Conservation (phyloP, 1,284 basidiomycete species). For the Ganoderma sinense region DNA sequence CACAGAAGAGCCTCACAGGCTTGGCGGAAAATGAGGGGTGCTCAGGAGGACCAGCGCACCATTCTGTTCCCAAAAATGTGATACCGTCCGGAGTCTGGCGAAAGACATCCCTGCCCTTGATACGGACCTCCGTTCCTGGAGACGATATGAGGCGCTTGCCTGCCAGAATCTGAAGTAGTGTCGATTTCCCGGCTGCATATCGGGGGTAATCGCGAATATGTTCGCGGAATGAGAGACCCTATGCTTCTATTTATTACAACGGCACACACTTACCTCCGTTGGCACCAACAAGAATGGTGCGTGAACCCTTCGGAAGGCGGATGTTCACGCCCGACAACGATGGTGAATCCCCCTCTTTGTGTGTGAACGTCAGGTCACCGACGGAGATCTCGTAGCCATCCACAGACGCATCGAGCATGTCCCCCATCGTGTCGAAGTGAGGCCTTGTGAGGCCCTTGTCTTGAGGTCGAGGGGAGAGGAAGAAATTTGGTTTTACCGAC, state of each 20-base stretch:
- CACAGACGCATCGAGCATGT: conserved; percentile 11
- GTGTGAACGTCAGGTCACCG: conserved; percentile 68
- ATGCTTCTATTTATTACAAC: neutral
- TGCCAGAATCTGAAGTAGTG: conserved; percentile 92
- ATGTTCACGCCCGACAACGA: conserved; percentile 76
- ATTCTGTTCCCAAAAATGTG: conserved; percentile 93
- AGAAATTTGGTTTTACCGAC: neutral
- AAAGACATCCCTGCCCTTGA: conserved; percentile 90
- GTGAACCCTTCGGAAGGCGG: conserved; percentile 72
- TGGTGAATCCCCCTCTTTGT: conserved; percentile 49
- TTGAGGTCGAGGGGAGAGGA: neutral
- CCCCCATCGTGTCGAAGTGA: neutral
- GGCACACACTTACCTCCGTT: conserved; percentile 78
- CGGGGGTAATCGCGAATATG: neutral
- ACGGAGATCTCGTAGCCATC: conserved; percentile 54
- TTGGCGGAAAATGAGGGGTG: neutral
- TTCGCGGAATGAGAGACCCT: neutral
- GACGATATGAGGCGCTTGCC: conserved; percentile 85
- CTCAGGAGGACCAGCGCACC: conserved; percentile 53
- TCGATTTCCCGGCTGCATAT: conserved; percentile 89
- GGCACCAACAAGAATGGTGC: conserved; percentile 89
- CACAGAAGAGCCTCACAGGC: neutral
- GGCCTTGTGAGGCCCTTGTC: neutral
- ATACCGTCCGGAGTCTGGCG: conserved; percentile 76
- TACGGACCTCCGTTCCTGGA: conserved; percentile 67